Conservation (phyloP, 306 rosid species). For the Arachis hypogaea region DNA sequence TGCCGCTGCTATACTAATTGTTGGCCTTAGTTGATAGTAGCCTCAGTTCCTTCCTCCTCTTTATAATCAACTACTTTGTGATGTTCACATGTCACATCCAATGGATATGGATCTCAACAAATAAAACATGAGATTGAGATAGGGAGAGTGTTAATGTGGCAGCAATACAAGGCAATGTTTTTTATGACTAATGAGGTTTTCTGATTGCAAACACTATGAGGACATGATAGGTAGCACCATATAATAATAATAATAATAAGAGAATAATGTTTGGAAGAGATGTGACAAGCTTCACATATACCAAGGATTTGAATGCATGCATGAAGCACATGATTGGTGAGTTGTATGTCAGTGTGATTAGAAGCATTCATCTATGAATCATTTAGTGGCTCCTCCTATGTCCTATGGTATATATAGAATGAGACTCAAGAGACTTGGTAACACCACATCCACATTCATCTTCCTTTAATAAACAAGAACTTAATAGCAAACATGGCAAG, state of each 20-base stretch:
- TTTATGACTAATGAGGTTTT: constrained; percentile 41
- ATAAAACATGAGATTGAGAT: neutral
- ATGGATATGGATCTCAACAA: constrained; percentile 8
- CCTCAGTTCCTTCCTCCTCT: too few relatives aligned
- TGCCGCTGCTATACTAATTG: too few relatives aligned
- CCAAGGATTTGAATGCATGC: constrained; percentile 27
- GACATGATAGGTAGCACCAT: constrained; percentile 41
- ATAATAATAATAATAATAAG: too few relatives aligned
- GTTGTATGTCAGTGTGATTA: neutral
- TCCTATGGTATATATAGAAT: constrained; percentile 23
- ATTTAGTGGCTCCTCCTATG: neutral
- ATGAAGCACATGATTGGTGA: constrained; percentile 45
- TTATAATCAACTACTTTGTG: neutral
- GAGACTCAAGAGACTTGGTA: constrained; percentile 33
- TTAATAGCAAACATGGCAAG: constrained; percentile 46
- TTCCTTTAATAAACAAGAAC: neutral
- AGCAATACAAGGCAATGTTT: constrained; percentile 42
- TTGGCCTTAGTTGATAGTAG: too few relatives aligned
- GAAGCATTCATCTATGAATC: neutral
- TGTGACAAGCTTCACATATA: constrained; percentile 44
- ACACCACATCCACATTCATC: constrained; percentile 27
- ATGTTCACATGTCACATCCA: constrained; percentile 18
- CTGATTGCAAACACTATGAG: constrained; percentile 29
- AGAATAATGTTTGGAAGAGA: constrained; percentile 45
- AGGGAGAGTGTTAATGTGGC: constrained; percentile 45